phyloP scores from a whole-genome alignment of 441 rosid species.

The Adansonia grandidieri region DNA sequence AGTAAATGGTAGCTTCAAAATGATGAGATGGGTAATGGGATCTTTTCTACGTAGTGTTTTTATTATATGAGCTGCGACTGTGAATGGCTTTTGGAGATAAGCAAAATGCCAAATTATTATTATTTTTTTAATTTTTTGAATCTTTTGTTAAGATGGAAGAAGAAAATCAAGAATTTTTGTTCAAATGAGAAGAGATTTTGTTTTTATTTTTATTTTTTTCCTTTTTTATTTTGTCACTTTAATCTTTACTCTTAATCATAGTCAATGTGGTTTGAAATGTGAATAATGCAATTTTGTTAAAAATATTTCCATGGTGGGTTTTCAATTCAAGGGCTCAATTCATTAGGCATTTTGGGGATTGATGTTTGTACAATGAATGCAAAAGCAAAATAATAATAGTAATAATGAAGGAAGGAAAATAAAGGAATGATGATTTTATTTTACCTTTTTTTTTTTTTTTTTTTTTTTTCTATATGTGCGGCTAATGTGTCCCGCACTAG shows the following conservation, averaged over 20 bases:
- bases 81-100: neutral
- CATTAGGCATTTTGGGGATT: constrained; percentile 16
- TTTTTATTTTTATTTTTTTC: neutral
- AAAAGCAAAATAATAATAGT: neutral
- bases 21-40: constrained; percentile 18
- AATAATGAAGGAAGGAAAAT: too few species aligned
- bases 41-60: neutral
- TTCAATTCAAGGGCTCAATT: neutral
- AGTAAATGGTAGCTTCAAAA: constrained; percentile 14
- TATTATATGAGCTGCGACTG: neutral
- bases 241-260: constrained; percentile 8
- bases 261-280: constrained; percentile 24
- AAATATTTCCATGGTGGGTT: constrained; percentile 16
- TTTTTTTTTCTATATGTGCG: constrained; percentile 13
- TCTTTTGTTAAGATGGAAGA: neutral
- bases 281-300: constrained; percentile 1
- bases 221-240: neutral
- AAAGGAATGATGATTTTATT: constrained; percentile 18
- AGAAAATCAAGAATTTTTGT: neutral
- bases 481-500: constrained; percentile 43
- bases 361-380: constrained; percentile 21
- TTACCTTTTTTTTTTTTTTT: neutral
- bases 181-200: neutral
- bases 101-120: constrained; percentile 21
- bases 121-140: neutral